Evolutionary conservation across 1,284 basidiomycete genomes (phyloP).

Genomic region (Rhodotorula sp.): DNA sequence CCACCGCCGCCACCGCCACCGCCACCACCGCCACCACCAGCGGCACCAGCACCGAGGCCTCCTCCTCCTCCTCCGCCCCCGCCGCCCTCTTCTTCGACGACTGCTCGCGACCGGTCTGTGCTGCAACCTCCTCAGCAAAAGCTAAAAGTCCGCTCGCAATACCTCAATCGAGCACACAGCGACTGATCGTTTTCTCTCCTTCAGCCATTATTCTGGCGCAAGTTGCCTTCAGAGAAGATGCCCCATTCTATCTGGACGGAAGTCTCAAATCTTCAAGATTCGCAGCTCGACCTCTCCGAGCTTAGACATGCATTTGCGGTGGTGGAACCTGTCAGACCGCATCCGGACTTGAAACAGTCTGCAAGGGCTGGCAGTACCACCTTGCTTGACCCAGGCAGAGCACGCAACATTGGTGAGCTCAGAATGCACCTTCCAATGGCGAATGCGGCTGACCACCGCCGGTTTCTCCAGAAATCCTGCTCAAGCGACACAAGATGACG

Average conservation of each 20-base stretch:
- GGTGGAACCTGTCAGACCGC: constrained; percentile 30
- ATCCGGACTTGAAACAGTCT: too few species aligned
- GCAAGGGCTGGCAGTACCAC: too few species aligned
- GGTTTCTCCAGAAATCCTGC: not conserved
- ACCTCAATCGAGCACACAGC: too few species aligned
- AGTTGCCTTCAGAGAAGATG: constrained; percentile 57
- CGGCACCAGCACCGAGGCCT: constrained; percentile 25
- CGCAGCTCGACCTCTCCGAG: constrained; percentile 64
- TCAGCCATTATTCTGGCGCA: constrained; percentile 86
- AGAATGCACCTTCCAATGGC: not conserved
- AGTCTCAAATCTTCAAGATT: constrained; percentile 48
- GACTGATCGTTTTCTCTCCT: not conserved
- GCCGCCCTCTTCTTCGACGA: constrained; percentile 21
- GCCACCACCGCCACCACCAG: not conserved
- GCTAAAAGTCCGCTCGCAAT: constrained; percentile 53
- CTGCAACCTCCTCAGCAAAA: constrained; percentile 46
- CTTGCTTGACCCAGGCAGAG: too few species aligned
- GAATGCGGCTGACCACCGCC: not conserved
- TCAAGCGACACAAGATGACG: not conserved
- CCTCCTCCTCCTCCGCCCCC: constrained; percentile 20
- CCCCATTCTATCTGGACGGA: constrained; percentile 60
- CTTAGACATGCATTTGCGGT: constrained; percentile 55
- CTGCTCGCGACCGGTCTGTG: constrained; percentile 17
- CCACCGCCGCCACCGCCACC: not conserved
- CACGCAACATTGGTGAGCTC: too few species aligned